Evolutionary conservation across 805 yeast genomes (phyloP).

Genomic region (Candida piceae): DNA sequence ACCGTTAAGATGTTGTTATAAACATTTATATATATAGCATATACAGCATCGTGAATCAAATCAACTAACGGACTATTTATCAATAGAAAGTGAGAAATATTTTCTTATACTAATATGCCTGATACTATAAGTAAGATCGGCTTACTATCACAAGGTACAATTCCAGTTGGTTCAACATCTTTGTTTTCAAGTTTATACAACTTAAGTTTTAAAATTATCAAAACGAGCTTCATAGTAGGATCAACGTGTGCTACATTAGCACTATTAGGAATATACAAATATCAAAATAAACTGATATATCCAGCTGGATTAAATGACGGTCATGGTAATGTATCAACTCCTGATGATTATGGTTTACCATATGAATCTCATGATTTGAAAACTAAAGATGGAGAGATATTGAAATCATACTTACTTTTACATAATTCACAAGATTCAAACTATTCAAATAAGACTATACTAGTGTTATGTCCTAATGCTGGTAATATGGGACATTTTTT

Average conservation of each 20-base stretch:
- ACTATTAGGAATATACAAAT: slow-evolving; percentile 50
- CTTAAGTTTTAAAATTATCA: slow-evolving; percentile 16
- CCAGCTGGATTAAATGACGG: slow-evolving; percentile 81
- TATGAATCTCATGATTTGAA: slow-evolving; percentile 55
- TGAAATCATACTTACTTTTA: slow-evolving; percentile 60
- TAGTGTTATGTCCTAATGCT: slow-evolving; percentile 86
- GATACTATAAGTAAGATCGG: no score
- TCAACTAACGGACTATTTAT: no score
- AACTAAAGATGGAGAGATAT: slow-evolving; percentile 65
- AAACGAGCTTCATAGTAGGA: slow-evolving; percentile 39
- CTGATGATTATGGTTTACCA: slow-evolving; percentile 61
- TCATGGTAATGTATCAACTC: slow-evolving; percentile 66
- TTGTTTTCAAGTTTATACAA: no score
- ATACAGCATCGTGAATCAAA: no score
- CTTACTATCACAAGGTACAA: no score
- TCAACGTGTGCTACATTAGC: slow-evolving; percentile 39
- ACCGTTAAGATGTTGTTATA: no score
- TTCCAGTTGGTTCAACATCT: no score
- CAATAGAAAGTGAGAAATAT: no score
- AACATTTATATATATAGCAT: no score
- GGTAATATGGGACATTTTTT: slow-evolving; percentile 92
- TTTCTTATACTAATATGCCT: no score
- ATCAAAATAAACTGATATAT: slow-evolving; percentile 68
- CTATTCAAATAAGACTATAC: slow-evolving; percentile 59
- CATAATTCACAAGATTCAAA: slow-evolving; percentile 37